A percentile compares a stretch with the other conserved stretches of the same genome.
Evolutionary conservation across 768 basidiomycete genomes (phyloP).

Genomic region (Piloderma croceum): DNA sequence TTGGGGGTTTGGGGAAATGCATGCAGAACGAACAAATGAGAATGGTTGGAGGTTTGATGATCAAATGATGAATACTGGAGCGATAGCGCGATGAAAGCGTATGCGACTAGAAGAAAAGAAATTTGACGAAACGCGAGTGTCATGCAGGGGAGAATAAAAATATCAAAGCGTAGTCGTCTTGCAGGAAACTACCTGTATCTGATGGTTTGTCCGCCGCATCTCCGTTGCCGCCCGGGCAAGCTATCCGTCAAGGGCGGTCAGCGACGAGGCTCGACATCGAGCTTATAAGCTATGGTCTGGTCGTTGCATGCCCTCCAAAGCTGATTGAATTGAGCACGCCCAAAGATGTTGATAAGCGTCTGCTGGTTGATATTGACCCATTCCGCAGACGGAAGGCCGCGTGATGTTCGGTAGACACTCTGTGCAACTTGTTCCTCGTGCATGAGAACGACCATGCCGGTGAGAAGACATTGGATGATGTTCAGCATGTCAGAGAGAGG

Average conservation of each 20-base stretch:
- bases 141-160: neutral
- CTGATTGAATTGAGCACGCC: slow-evolving; percentile 63
- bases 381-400: slow-evolving; percentile 69
- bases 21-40: slow-evolving; percentile 19
- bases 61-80: slow-evolving; percentile 24
- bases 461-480: slow-evolving; percentile 67
- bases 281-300: slow-evolving; percentile 65
- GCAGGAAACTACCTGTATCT: too few species aligned
- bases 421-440: slow-evolving; percentile 72
- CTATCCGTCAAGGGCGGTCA: neutral
- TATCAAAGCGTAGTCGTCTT: too few species aligned
- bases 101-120: neutral
- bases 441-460: slow-evolving; percentile 64
- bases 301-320: slow-evolving; percentile 70
- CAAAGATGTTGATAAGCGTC: slow-evolving; percentile 67
- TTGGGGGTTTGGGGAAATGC: slow-evolving; percentile 16
- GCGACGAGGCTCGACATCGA: slow-evolving; percentile 50
- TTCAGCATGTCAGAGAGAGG: slow-evolving; percentile 67
- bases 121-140: neutral
- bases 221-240: neutral
- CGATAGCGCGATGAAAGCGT: too few species aligned
- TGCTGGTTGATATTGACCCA: slow-evolving; percentile 72
- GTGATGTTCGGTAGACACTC: slow-evolving; percentile 67
- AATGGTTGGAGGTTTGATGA: slow-evolving; percentile 18
- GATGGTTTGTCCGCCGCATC: too few species aligned